Evolutionary conservation across 306 rosid genomes (phyloP).

Genomic region (Pyrus pyrifolia): DNA sequence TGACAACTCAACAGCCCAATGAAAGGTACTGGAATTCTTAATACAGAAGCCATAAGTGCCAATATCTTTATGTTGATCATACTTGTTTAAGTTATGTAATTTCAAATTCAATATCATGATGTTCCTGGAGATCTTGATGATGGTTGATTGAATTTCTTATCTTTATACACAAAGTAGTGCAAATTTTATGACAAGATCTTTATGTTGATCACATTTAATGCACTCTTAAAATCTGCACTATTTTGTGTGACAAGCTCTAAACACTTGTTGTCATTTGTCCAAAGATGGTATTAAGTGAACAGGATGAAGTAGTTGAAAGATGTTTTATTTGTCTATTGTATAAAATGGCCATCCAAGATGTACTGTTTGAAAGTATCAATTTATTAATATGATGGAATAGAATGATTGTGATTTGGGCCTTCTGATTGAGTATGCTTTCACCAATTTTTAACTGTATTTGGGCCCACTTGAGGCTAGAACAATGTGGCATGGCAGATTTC

Average conservation of each 20-base stretch:
- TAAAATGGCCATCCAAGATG: background rate
- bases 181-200: background rate
- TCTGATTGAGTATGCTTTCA: background rate
- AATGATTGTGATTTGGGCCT: background rate
- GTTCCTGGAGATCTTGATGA: background rate
- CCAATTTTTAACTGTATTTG: background rate
- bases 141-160: background rate
- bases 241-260: background rate
- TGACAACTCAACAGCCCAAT: conserved; percentile 28
- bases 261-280: background rate
- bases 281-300: background rate
- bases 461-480: background rate
- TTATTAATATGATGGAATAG: background rate
- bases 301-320: background rate
- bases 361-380: background rate
- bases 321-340: background rate
- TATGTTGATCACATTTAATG: background rate
- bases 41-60: background rate
- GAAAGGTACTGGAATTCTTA: conserved; percentile 44
- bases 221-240: background rate
- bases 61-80: background rate
- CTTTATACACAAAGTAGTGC: background rate
- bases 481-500: background rate
- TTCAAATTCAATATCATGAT: background rate
- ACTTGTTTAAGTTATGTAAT: background rate